Evolutionary conservation across 768 basidiomycete genomes (phyloP), one percentile per base, ranked within the genome.

Genomic region (Tremella mesenterica): DNA sequence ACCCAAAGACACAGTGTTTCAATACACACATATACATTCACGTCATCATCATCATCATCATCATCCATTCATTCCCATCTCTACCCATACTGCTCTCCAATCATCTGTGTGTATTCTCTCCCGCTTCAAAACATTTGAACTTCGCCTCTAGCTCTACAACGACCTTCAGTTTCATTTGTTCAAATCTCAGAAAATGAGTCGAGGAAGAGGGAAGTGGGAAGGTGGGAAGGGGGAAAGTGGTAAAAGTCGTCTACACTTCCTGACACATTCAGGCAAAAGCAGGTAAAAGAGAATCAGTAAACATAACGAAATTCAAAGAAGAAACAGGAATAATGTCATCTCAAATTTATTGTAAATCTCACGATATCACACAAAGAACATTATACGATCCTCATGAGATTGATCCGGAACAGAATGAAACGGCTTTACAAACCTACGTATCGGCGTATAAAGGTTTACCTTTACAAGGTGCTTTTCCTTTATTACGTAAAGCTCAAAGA

Each of bases 341-440:
- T 1, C 76, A 85, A 31, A 75, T 90, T 21, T 83, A 80, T 60
- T 93, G 91, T 74, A 84, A 83, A 64, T 82, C 84, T 20, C 89
- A 93, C 57, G 71, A 75, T 46, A 50, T 70, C 4, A 79, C 75
- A 58, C 81, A 81, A 53, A 80, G 83, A 25, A 79, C 81, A 53
- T 80, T 91, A 43, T 85, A 85, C 64, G 86, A 86, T 50, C 78
- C 92, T 48, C 92, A 89, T 63, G 88, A 92, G 66, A 81, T 81
- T 21, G 86, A 91, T 57, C 70, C 70, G 60, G 84, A 88, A 54
- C 81, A 80, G 16, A 85, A 81, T 64, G 79, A 91, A 91, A 89
- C 88, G 9, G 86, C 89, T 0, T 79, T 96, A 18, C 89, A 95
- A 74, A 82, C 87, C 12, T 97, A 87, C 70, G 85, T 84, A 49